phyloP scores from a whole-genome alignment of 1,139 yeast genomes.

The Lodderomyces margitis region DNA sequence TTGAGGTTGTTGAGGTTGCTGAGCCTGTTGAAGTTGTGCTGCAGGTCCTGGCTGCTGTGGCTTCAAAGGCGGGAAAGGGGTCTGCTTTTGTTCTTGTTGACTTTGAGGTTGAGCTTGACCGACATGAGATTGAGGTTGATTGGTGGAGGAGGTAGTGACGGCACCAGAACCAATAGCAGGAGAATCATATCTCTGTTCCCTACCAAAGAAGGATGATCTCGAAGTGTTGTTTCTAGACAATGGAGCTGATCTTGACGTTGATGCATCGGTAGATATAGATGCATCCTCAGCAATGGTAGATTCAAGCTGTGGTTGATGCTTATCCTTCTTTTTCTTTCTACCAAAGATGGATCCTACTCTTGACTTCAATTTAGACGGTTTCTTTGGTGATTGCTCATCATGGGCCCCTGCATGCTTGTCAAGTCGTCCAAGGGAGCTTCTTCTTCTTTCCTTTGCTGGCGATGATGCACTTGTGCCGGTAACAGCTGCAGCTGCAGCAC shows the following conservation, averaged over 20 bases:
- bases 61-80: background rate
- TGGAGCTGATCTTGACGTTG: conserved; percentile 16
- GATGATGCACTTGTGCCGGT: too few relatives aligned
- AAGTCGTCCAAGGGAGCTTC: conserved; percentile 9
- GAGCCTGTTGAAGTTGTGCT: background rate
- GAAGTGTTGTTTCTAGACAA: conserved; percentile 13
- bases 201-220: conserved; percentile 9
- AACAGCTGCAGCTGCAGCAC: background rate
- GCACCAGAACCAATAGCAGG: too few relatives aligned
- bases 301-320: conserved; percentile 18
- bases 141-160: too few relatives aligned
- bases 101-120: background rate
- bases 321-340: conserved; percentile 48
- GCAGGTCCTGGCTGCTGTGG: background rate
- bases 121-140: background rate
- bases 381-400: conserved; percentile 17
- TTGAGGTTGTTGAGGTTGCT: conserved; percentile 4
- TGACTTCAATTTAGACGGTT: conserved; percentile 56
- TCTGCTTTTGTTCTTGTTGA: conserved; percentile 1
- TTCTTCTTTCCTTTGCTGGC: conserved; percentile 7
- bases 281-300: conserved; percentile 36
- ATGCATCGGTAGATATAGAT: conserved; percentile 26
- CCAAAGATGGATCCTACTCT: conserved; percentile 85
- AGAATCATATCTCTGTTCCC: conserved; percentile 3
- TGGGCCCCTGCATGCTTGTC: conserved; percentile 4